Base-by-base conservation (phyloP, 257 asterid genomes). In the Anisodus tanguticus region DNA sequence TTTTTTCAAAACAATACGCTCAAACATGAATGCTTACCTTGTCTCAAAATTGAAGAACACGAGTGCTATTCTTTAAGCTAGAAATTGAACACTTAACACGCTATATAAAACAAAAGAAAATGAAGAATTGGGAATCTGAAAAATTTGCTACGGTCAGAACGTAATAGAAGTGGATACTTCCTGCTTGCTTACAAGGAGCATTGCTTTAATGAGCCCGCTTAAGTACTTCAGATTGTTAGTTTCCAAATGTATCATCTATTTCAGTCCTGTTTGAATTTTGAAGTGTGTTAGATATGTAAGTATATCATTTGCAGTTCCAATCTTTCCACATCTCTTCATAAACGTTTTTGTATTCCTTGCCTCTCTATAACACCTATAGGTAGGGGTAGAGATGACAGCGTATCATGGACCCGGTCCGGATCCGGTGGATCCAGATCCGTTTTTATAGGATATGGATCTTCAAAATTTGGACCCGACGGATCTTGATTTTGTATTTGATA, bases 21-120 rank as follows among this genome's bases (percentile, higher is more conserved):
- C 59, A 72, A 72, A 47, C 60, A 47, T 47, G 80, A 47, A 72
- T n/a, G 41, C 80, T 72, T 72, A 47, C 80, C 39, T n/a, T 45
- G 5, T 72, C 59, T 71, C 39, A 45, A 45, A n/a, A 2, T 9
- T 16, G 45, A 45, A 72, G 80, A 58, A 58, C 64, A 58, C 16
- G 64, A 13, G 59, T 54, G 59, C 4, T 54, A 54, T 54, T 12
- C 15, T 54, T 12, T 12, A 53, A 53, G 57, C 15, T 53, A 53
- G 57, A 53, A 10, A 53, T 49, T 53, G 11, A 10, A 53, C 57
- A 9, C 57, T 12, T 10, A 53, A 10, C 58, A 3, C 58, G 15
- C 58, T 51, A 10, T 11, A 9, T 53, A 9, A 9, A 3, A 11
- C 3, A 53, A 53, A 53, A 13, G 3, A 3, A 10, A 10, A 69